Conservation (phyloP, 768 basidiomycete species). For the Xanthoconium stramineum region DNA sequence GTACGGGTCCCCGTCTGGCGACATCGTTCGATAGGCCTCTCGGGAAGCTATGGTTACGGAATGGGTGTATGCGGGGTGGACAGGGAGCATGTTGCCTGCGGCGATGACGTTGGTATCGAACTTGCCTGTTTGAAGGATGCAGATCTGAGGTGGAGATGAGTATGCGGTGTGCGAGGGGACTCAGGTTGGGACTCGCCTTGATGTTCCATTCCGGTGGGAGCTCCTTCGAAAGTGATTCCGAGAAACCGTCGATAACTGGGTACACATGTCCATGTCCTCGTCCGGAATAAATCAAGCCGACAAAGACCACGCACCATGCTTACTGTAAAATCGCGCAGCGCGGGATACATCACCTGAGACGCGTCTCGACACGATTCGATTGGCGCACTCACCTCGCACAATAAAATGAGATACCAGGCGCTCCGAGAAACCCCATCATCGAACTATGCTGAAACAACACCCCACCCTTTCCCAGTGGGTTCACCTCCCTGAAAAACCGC, state of each 20-base stretch:
- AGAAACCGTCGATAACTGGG: slow-evolving; percentile 10
- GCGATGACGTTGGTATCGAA: slow-evolving; percentile 16
- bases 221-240: slow-evolving; percentile 9
- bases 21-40: neutral
- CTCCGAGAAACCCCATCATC: neutral
- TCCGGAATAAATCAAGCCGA: neutral
- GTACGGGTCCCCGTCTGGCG: slow-evolving; percentile 8
- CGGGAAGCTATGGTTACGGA: neutral
- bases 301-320: slow-evolving; percentile 7
- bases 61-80: slow-evolving; percentile 9
- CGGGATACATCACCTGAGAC: neutral
- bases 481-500: slow-evolving; percentile 33
- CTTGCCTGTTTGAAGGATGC: slow-evolving; percentile 14
- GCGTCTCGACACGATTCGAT: neutral
- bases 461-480: slow-evolving; percentile 15
- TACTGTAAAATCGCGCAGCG: neutral
- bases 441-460: slow-evolving; percentile 14
- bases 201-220: slow-evolving; percentile 19
- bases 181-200: slow-evolving; percentile 1
- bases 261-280: neutral
- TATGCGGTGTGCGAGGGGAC: neutral
- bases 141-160: neutral
- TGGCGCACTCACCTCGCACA: slow-evolving; percentile 4
- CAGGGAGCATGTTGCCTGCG: neutral
- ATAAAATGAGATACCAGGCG: slow-evolving; percentile 8